These are phyloP conservation scores for Monsonia emarginata DNA, from an alignment of 441 rosid genomes.

Conservation along the genomic window DNA sequence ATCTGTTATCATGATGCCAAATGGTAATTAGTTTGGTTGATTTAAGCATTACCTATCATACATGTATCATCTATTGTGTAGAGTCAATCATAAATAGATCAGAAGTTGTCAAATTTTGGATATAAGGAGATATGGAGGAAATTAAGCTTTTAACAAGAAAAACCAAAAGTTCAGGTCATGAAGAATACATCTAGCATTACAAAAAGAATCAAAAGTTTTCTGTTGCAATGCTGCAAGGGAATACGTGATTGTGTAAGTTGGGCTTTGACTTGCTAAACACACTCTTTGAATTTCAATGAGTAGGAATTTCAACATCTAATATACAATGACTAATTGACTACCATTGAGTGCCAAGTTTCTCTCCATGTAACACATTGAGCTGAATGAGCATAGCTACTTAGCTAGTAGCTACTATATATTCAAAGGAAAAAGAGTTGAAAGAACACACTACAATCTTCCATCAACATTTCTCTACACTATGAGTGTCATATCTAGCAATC, in stretches of 20 bases:
- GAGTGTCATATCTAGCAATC: no score
- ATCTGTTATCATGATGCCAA: background rate
- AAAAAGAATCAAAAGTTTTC: background rate
- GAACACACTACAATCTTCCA: no score
- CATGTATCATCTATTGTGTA: background rate
- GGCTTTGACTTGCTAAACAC: background rate
- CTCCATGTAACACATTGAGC: background rate
- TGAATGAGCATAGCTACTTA: background rate
- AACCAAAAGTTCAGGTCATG: background rate
- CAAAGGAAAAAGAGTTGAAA: no score
- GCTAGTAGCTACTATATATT: no score
- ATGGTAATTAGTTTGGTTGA: background rate
- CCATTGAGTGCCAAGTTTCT: background rate
- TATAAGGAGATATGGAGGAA: background rate
- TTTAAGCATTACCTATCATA: background rate
- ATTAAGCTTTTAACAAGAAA: background rate
- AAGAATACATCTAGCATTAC: background rate
- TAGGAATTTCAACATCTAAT: no score
- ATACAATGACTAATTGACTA: no score
- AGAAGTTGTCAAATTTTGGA: background rate
- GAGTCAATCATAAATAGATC: background rate
- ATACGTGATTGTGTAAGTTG: background rate
- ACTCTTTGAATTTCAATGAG: background rate
- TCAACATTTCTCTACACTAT: no score
- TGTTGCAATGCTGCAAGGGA: background rate